Evolutionary conservation across 305 asterid species (phyloP).

Genomic region (Withania somnifera): DNA sequence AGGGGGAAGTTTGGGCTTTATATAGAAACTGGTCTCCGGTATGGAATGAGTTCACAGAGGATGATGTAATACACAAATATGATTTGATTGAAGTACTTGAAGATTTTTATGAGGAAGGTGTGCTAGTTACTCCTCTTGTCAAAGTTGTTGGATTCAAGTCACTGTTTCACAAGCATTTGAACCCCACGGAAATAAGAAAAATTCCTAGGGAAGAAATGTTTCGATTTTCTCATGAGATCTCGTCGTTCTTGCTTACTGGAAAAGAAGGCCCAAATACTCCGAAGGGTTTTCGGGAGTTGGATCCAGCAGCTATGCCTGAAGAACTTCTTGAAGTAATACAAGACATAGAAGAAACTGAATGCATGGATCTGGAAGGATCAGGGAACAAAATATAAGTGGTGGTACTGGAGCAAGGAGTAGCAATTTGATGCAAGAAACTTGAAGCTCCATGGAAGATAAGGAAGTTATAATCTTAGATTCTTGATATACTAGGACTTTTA

Average conservation of each 20-base stretch:
- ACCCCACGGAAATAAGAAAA: slow-evolving; percentile 24
- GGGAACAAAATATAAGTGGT: slow-evolving; percentile 2
- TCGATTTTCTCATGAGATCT: slow-evolving; percentile 12
- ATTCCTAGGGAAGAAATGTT: slow-evolving; percentile 13
- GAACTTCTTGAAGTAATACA: slow-evolving; percentile 9
- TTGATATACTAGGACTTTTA: background rate
- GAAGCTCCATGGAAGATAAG: background rate
- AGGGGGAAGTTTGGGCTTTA: slow-evolving; percentile 72
- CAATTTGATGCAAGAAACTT: background rate
- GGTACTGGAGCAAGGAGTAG: background rate
- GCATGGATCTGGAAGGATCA: background rate
- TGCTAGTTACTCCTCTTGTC: slow-evolving; percentile 42
- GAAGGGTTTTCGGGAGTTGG: slow-evolving; percentile 16
- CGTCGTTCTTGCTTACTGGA: slow-evolving; percentile 9
- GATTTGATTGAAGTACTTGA: slow-evolving; percentile 46
- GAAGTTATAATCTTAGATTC: slow-evolving; percentile 1
- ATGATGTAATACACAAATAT: slow-evolving; percentile 5
- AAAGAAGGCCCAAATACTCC: slow-evolving; percentile 10
- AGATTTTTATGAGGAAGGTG: slow-evolving; percentile 55
- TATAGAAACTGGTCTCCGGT: slow-evolving; percentile 62
- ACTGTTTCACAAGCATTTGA: slow-evolving; percentile 47
- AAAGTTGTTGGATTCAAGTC: slow-evolving; percentile 59
- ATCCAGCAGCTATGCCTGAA: slow-evolving; percentile 13
- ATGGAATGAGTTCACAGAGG: slow-evolving; percentile 32
- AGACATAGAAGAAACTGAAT: slow-evolving; percentile 3